Evolutionary conservation across 75 land plant genomes (phyloP), one percentile per base, ranked within the genome.

Genomic region (Gnetum montanum): DNA sequence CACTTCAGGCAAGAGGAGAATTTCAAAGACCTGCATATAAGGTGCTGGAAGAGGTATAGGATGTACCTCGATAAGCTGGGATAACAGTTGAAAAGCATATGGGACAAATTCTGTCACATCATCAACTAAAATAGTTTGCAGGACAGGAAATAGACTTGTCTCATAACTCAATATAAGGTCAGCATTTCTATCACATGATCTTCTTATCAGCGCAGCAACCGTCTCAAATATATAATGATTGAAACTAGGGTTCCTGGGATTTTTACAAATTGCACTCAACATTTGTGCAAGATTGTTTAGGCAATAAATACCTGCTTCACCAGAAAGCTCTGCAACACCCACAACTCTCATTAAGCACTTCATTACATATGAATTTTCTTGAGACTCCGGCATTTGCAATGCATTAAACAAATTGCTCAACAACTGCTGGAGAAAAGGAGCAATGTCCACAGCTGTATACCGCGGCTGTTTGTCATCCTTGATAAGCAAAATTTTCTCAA

Each of bases 151-250:
- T 34, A 95, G 72, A 31, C 64, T 76, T 24, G 62, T 61, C 53
- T 95, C 99, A 73, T 90, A 91, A 19, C 63, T 59, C 4, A 74
- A 40, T 26, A 86, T 61, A 45, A 91, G 73, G 35, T 75, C 72
- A 26, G 76, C 64, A 34, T 79, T 81, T 59, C 51, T 75, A 63
- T 78, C 87, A 58, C 89, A 82, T 0, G 86, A 71, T 36, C 82
- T 69, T 49, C 78, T 78, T 26, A 95, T 20, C 15, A 90, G 59
- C 19, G 81, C 76, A 29, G 99, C 88, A n/a, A 95, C 79, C 8
- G 99, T 63, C 68, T 95, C 97, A 76, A 95, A 95, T 18, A 90
- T 61, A 31, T 90, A 95, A 51, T 95, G 99, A 59, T 91, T 90
- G 53, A 95, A 95, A 6, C 46, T 67, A 6, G 99, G 99, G 59